A percentile compares a stretch with the other conserved stretches of the same genome.
These are phyloP conservation scores for Nephelium lappaceum DNA, from an alignment of 345 rosid species.

Conservation along the genomic window DNA sequence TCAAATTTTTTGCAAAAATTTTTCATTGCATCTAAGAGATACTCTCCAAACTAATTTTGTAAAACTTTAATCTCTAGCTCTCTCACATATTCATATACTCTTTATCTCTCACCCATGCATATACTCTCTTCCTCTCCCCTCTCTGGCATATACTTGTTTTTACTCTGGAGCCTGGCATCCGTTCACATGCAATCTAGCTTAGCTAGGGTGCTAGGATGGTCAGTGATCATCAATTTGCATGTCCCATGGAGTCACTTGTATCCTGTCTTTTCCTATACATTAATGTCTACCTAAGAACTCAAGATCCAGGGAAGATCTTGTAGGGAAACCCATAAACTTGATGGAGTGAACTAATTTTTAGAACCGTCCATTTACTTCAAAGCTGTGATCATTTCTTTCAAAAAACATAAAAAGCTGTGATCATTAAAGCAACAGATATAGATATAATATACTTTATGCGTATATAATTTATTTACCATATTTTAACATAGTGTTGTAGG, in stretches of 20 bases:
- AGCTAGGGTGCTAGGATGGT: background rate
- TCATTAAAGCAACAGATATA: background rate
- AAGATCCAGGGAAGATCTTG: background rate
- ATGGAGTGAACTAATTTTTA: background rate
- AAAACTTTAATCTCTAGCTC: too few species aligned
- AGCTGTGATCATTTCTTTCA: slow-evolving; percentile 1
- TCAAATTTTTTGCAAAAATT: too few species aligned
- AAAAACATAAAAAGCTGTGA: too few species aligned
- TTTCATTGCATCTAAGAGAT: too few species aligned
- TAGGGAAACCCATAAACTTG: background rate
- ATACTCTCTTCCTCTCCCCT: too few species aligned
- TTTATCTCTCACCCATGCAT: too few species aligned
- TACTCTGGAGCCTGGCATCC: too few species aligned
- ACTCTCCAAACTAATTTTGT: too few species aligned
- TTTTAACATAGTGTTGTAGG: background rate
- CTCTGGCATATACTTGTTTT: too few species aligned
- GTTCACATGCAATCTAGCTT: background rate
- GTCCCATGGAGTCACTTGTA: background rate
- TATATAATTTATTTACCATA: background rate
- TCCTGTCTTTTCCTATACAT: background rate
- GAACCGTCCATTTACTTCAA: background rate
- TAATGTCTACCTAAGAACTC: background rate
- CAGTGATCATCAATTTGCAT: background rate
- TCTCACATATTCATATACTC: too few species aligned
- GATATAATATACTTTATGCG: background rate